Conservation (phyloP, 2,329 filamentous ascomycete species). For the Hymenoscyphus repandus region DNA sequence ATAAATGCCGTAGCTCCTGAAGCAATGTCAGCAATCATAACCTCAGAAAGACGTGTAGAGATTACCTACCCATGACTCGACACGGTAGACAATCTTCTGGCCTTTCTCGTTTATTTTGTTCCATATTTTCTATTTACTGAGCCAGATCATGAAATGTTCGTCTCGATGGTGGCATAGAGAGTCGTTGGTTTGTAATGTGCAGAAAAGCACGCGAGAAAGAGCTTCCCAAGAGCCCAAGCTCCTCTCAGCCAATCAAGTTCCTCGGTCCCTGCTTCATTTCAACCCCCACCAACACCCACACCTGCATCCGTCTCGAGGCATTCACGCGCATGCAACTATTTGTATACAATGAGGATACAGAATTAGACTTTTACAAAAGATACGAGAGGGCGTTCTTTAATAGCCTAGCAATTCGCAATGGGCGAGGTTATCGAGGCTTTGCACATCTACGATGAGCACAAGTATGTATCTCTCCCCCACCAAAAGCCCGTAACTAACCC, state of each 20-base stretch:
- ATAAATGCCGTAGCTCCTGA: conserved; percentile 70
- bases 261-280: too few relatives aligned
- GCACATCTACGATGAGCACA: conserved; percentile 94
- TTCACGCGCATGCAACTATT: not conserved
- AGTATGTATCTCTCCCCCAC: conserved; percentile 48
- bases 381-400: not conserved
- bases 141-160: too few relatives aligned
- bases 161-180: too few relatives aligned
- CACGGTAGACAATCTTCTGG: conserved; percentile 37
- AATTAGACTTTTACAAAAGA: not conserved
- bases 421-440: conserved; percentile 88
- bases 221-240: not conserved
- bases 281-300: too few relatives aligned
- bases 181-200: not conserved
- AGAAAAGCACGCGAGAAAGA: not conserved
- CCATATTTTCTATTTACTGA: not conserved
- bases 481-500: conserved; percentile 12
- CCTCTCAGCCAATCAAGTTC: too few relatives aligned
- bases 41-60: not conserved
- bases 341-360: not conserved
- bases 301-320: too few relatives aligned
- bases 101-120: conserved; percentile 12
- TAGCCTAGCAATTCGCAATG: conserved; percentile 46
- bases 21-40: conserved; percentile 3
- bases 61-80: conserved; percentile 26